Conservation (phyloP, 768 basidiomycete genomes). For the Hortiboletus campestris region DNA sequence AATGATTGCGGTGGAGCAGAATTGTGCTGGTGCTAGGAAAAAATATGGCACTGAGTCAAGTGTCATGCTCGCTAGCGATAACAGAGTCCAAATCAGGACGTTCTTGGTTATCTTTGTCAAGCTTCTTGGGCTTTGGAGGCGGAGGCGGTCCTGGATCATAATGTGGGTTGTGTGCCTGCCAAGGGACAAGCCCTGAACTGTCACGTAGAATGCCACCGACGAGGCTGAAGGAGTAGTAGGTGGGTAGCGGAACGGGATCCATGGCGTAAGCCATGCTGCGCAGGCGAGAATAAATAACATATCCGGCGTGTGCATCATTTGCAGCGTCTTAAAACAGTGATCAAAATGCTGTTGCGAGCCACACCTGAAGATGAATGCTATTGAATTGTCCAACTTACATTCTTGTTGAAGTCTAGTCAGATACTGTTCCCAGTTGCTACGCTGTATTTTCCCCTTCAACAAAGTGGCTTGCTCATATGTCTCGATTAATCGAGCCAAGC, state of each 20-base stretch:
- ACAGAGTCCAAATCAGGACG: neutral
- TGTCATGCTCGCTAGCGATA: neutral
- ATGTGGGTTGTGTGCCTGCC: constrained; percentile 59
- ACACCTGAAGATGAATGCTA: neutral
- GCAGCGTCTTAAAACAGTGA: constrained; percentile 52
- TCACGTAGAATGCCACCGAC: constrained; percentile 47
- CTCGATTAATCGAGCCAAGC: constrained; percentile 64
- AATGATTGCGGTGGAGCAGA: neutral
- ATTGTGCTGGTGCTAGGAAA: neutral
- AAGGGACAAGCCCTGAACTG: constrained; percentile 34
- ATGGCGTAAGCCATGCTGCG: constrained; percentile 39
- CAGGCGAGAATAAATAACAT: constrained; percentile 49
- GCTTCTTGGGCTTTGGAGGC: constrained; percentile 39
- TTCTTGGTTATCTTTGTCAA: constrained; percentile 3
- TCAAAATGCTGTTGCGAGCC: constrained; percentile 5
- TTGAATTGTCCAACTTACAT: constrained; percentile 45
- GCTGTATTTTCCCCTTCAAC: constrained; percentile 56
- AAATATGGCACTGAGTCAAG: neutral
- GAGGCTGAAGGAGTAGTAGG: constrained; percentile 59
- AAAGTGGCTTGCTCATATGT: constrained; percentile 53
- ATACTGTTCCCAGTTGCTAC: constrained; percentile 66
- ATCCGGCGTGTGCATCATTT: constrained; percentile 70
- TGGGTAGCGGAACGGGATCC: constrained; percentile 30
- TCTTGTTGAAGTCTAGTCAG: constrained; percentile 50
- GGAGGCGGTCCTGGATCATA: constrained; percentile 75